These are phyloP conservation scores for Heliocybe sulcata DNA, from an alignment of 1,284 basidiomycete genomes.

Conservation along the genomic window DNA sequence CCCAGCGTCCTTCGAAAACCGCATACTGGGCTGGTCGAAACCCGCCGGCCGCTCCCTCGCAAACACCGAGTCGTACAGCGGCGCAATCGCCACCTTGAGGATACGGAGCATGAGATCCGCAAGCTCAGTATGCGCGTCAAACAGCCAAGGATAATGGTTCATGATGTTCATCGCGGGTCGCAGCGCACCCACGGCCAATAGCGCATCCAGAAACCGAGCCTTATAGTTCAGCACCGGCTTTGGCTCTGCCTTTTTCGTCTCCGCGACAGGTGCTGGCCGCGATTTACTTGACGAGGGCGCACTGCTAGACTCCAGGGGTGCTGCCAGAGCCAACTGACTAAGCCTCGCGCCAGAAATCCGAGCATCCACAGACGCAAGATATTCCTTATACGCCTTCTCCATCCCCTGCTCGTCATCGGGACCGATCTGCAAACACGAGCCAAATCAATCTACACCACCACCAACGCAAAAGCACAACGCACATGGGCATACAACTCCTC, in stretches of 20 bases:
- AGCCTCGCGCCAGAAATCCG: slow-evolving; percentile 62
- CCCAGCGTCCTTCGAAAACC: slow-evolving; percentile 44
- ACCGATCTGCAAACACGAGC: slow-evolving; percentile 43
- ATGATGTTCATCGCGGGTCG: slow-evolving; percentile 75
- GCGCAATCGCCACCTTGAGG: slow-evolving; percentile 59
- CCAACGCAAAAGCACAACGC: slow-evolving; percentile 13
- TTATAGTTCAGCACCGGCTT: slow-evolving; percentile 71
- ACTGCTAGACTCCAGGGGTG: slow-evolving; percentile 63
- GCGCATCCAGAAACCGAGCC: slow-evolving; percentile 70
- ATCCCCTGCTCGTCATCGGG: slow-evolving; percentile 68
- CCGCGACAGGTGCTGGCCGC: slow-evolving; percentile 12
- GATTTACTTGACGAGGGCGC: slow-evolving; percentile 20
- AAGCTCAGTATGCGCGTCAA: slow-evolving; percentile 75
- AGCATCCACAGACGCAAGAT: slow-evolving; percentile 58
- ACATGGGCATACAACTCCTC: slow-evolving; percentile 88
- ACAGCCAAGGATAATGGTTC: slow-evolving; percentile 81
- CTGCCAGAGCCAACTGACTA: slow-evolving; percentile 86
- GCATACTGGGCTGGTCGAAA: slow-evolving; percentile 53
- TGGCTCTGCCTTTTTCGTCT: slow-evolving; percentile 20
- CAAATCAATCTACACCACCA: background rate
- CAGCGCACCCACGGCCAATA: slow-evolving; percentile 83
- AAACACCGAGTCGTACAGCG: slow-evolving; percentile 55
- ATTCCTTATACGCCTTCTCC: slow-evolving; percentile 60
- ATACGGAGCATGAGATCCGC: slow-evolving; percentile 80
- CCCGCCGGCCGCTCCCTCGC: slow-evolving; percentile 49